Conservation (phyloP, 129 eudicot species). For the Pseudognaphalium luteoalbum region DNA sequence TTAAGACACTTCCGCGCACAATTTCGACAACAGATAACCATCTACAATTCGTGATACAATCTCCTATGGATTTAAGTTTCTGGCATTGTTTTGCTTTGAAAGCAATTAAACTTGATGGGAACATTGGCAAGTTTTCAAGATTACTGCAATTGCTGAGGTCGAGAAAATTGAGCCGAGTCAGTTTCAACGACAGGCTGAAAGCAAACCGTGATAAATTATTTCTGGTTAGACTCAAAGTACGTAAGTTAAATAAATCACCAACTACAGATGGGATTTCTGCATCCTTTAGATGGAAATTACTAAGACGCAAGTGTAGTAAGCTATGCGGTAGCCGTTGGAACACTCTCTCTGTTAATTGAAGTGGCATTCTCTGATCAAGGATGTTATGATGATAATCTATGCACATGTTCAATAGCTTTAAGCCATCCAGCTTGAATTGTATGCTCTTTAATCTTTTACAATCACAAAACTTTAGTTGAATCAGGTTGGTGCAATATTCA, state of each 20-base stretch:
- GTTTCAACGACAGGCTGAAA: neutral
- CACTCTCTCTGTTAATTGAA: too few species aligned
- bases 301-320: neutral
- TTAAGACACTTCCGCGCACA: neutral
- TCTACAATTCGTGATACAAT: neutral
- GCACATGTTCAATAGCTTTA: neutral
- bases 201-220: neutral
- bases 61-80: neutral
- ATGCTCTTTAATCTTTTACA: neutral
- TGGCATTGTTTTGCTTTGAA: neutral
- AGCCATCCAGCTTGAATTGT: neutral
- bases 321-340: neutral
- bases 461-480: neutral
- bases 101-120: constrained; percentile 7
- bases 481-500: neutral
- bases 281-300: neutral
- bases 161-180: neutral
- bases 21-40: neutral
- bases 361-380: too few species aligned
- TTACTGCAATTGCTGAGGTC: neutral
- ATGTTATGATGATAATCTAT: too few species aligned
- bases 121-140: neutral
- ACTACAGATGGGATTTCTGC: neutral
- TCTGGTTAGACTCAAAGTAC: too few species aligned
- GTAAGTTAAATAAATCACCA: neutral